Evolutionary conservation across 176 grass and related monocot genomes (phyloP), one percentile per base, ranked within the genome.

Genomic region (Carex scoparia): DNA sequence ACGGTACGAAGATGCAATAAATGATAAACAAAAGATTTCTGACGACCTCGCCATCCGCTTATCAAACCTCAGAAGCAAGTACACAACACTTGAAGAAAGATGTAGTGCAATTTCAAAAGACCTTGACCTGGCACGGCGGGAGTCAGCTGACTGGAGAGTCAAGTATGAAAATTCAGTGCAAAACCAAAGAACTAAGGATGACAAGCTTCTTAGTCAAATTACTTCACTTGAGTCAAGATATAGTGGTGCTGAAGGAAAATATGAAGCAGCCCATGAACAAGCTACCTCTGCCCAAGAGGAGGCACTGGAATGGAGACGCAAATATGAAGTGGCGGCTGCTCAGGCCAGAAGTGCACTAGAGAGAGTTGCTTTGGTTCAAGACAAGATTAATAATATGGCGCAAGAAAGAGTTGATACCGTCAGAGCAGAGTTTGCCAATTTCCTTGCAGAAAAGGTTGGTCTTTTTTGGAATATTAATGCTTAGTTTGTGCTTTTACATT

Each of bases 291-390:
- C 94, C 78, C 85, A 91, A 86, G 91, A 85, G 5, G 94, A 95
- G 63, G 94, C 94, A 54, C 69, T 56, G 61, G 94, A 93, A 85
- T 95, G 94, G 94, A 95, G 73, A 82, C 84, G 37, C 77, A 95
- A 91, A 84, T 95, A 95, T 69, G 94, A 93, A 81, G 73, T 75
- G 59, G 91, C 94, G 65, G 84, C 89, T 76, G 55, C 65, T 77
- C 91, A 95, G 81, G 94, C 89, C 71, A 95, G 91, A 91, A 81
- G 84, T 76, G 94, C 89, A 32, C 77, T 95, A 37, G 94, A 93
- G 76, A 93, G 87, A 81, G 86, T 89, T 63, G 87, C 89, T 86
- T 87, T 80, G 8, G 84, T 93, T 61, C 91, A 91, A 68, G 94
- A 93, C 71, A 70, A 85, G 78, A 91, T 90, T 83, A 93, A 95